These are phyloP conservation scores for Psilocybe mexicana DNA, from an alignment of 1,284 basidiomycete species.

Conservation along the genomic window DNA sequence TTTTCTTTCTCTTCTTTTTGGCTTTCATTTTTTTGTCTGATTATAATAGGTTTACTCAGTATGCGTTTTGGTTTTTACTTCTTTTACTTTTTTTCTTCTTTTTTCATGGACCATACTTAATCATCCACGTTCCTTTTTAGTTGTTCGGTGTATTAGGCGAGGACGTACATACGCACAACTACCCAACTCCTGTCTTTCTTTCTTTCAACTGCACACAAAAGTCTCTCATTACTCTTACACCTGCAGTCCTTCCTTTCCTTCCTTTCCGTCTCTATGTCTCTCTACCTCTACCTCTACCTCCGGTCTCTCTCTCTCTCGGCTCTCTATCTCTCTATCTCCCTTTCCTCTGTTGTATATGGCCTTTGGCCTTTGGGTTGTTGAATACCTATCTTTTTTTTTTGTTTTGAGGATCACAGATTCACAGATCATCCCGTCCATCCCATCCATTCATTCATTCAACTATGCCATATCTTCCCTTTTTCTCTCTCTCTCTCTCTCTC, in stretches of 20 bases:
- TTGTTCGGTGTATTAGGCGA: background rate
- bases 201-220: background rate
- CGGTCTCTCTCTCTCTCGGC: background rate
- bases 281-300: background rate
- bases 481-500: background rate
- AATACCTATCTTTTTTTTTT: background rate
- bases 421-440: too few relatives aligned
- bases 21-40: background rate
- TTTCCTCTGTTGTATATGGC: background rate
- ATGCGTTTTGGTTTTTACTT: background rate
- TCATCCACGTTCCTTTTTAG: background rate
- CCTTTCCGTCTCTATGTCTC: too few relatives aligned
- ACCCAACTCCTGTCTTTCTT: background rate
- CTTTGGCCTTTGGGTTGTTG: background rate
- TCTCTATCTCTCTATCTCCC: conserved; percentile 1
- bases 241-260: too few relatives aligned
- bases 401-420: background rate
- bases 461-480: background rate
- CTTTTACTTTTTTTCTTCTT: background rate
- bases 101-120: background rate
- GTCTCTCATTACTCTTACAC: background rate
- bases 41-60: too few relatives aligned
- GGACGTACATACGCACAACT: background rate
- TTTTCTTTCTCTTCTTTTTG: background rate
- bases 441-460: too few relatives aligned